These are phyloP conservation scores for Apiosordaria backusii DNA, from an alignment of 495 filamentous ascomycete genomes.

Conservation along the genomic window DNA sequence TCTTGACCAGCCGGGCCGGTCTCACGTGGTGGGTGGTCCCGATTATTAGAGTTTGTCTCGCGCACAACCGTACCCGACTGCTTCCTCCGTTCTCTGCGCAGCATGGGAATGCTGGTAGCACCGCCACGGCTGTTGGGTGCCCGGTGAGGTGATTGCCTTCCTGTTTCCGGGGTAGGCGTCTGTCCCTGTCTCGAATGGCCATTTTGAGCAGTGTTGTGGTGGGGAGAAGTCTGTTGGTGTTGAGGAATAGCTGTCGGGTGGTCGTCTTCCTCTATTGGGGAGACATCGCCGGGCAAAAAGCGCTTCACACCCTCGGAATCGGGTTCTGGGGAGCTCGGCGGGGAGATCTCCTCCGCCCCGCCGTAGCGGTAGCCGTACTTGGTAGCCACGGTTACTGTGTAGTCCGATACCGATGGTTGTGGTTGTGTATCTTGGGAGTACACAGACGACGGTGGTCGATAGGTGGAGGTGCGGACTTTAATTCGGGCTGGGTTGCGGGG, in stretches of 20 bases:
- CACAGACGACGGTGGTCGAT: conserved; percentile 39
- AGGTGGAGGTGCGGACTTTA: conserved; percentile 31
- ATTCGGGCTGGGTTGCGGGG: conserved; percentile 34
- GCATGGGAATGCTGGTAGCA: conserved; percentile 46
- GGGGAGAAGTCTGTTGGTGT: background rate
- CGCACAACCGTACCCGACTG: conserved; percentile 40
- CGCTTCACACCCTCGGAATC: conserved; percentile 20
- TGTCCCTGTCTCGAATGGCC: conserved; percentile 1
- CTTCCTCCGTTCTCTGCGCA: conserved; percentile 47
- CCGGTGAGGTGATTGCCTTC: conserved; percentile 13
- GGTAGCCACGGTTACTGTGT: conserved; percentile 37
- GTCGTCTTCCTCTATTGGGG: conserved; percentile 50
- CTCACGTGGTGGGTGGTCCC: conserved; percentile 18
- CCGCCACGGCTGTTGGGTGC: conserved; percentile 18
- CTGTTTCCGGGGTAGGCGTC: background rate
- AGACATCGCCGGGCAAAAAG: conserved; percentile 42
- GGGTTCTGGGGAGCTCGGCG: conserved; percentile 48
- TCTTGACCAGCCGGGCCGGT: conserved; percentile 16
- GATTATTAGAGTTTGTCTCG: conserved; percentile 33
- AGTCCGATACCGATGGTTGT: conserved; percentile 24
- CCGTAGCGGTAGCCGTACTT: conserved; percentile 30
- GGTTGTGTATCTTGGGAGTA: conserved; percentile 34
- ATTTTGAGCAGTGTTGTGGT: background rate
- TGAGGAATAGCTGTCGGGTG: background rate
- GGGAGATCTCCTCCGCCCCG: conserved; percentile 41